Percentiles rank a stretch among this genome's conserved stretches.
phyloP scores from a whole-genome alignment of 1,284 basidiomycete genomes.

The Cryptococcus jaspeensis region DNA sequence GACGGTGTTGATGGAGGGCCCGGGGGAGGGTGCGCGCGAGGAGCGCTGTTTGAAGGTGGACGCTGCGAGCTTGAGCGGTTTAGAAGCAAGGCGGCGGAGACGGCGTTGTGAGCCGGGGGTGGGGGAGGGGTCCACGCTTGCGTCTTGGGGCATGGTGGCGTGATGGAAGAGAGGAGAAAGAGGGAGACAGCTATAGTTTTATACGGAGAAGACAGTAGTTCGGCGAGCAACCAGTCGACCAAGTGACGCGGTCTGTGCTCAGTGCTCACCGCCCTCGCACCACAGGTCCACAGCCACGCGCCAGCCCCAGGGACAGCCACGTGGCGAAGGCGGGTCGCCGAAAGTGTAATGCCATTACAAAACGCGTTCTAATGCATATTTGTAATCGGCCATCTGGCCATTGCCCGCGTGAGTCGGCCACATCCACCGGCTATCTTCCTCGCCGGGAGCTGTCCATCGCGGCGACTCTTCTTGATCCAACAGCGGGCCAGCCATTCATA shows the following conservation, averaged over 20 bases:
- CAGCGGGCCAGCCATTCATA: background rate
- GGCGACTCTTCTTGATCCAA: too few relatives aligned
- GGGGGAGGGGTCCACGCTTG: background rate
- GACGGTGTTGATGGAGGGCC: background rate
- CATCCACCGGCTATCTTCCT: too few relatives aligned
- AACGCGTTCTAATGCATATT: too few relatives aligned
- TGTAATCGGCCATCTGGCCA: too few relatives aligned
- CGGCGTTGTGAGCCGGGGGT: constrained; percentile 10
- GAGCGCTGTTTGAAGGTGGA: constrained; percentile 28
- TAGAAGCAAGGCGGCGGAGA: constrained; percentile 34
- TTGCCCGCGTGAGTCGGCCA: too few relatives aligned
- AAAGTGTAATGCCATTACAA: too few relatives aligned
- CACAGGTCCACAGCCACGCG: too few relatives aligned
- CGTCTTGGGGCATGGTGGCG: background rate
- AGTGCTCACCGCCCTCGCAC: too few relatives aligned
- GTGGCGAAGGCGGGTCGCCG: too few relatives aligned
- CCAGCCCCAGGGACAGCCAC: too few relatives aligned
- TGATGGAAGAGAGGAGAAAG: background rate
- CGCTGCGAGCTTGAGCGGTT: constrained; percentile 47
- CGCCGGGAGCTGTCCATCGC: background rate
- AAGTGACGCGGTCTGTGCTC: background rate
- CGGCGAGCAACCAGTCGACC: background rate
- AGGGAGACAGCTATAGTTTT: background rate
- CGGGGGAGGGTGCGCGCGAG: constrained; percentile 1
- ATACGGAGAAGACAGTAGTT: too few relatives aligned